Conservation (phyloP, 768 basidiomycete species). For the Leucogyrophana mollusca region DNA sequence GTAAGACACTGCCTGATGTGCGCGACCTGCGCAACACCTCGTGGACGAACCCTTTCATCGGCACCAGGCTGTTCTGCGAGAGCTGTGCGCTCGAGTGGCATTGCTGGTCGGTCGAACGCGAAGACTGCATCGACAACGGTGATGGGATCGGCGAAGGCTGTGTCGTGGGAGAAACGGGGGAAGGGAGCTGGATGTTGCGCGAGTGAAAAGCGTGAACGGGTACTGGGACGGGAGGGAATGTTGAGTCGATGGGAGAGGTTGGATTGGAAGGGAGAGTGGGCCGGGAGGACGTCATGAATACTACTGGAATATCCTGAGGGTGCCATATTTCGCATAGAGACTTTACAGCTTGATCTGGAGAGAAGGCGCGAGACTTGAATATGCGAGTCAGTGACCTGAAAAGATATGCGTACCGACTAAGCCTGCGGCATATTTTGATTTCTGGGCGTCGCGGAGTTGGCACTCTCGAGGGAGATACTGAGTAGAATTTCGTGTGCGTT, state of each 20-base stretch:
- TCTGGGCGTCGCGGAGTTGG: constrained; percentile 47
- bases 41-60: constrained; percentile 79
- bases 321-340: constrained; percentile 80
- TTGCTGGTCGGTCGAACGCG: constrained; percentile 16
- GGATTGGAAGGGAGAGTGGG: constrained; percentile 19
- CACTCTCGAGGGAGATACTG: constrained; percentile 35
- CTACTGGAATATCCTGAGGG: constrained; percentile 66
- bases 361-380: constrained; percentile 10
- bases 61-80: constrained; percentile 40
- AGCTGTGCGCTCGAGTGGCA: constrained; percentile 13
- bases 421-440: constrained; percentile 60
- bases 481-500: constrained; percentile 24
- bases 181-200: constrained; percentile 46
- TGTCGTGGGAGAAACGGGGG: constrained; percentile 52
- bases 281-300: constrained; percentile 44
- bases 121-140: constrained; percentile 26
- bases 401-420: constrained; percentile 61
- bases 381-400: constrained; percentile 9
- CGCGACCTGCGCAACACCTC: constrained; percentile 86
- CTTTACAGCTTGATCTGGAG: constrained; percentile 75
- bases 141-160: constrained; percentile 31
- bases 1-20: constrained; percentile 79
- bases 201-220: constrained; percentile 6
- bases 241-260: constrained; percentile 10
- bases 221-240: constrained; percentile 1